Evolutionary conservation across 1,284 basidiomycete species (phyloP), one percentile per base, ranked within the genome.

Genomic region (Pseudozyma pruni): DNA sequence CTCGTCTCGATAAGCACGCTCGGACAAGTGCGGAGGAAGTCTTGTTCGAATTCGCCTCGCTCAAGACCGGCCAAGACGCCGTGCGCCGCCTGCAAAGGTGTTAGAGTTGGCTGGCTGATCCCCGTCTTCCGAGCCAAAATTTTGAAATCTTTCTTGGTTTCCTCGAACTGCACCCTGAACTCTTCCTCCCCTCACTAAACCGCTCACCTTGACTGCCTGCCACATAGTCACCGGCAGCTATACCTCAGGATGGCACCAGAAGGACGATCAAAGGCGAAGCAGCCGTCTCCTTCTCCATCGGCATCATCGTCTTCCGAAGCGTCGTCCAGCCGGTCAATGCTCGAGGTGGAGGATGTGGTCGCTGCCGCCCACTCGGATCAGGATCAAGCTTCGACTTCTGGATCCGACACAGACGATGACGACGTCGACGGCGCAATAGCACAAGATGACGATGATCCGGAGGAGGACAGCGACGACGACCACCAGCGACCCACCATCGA

Each of bases 91-190:
- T n/a, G n/a, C n/a, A n/a, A n/a, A 19, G 14, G 22, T 64, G 61
- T 49, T 49, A 63, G 32, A 37, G n/a, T 20, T 1, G 14, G 4
- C 6, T 1, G 7, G 2, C 5, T 4, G 16, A 7, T 8, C 16
- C 16, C 62, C 51, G 56, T 41, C 23, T 59, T 42, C 62, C 56
- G 56, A 59, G 9, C n/a, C 22, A 48, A 59, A 41, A 40, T 39
- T 66, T 59, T 55, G 55, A 55, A 55, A 59, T 61, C 54, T 54
- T 42, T 16, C 33, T 34, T 37, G n/a, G 33, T 42, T 38, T 43
- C 45, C 44, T 42, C 53, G 34, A 34, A 32, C 55, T 10, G 13
- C 31, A 13, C 17, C 32, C 35, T 39, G 20, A 17, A n/a, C 39
- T 10, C 11, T 20, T 25, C 38, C 29, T 22, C 41, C 25, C 34